These are phyloP conservation scores for Emericellopsis cladophorae DNA, from an alignment of 2,329 filamentous ascomycete genomes.

Conservation along the genomic window DNA sequence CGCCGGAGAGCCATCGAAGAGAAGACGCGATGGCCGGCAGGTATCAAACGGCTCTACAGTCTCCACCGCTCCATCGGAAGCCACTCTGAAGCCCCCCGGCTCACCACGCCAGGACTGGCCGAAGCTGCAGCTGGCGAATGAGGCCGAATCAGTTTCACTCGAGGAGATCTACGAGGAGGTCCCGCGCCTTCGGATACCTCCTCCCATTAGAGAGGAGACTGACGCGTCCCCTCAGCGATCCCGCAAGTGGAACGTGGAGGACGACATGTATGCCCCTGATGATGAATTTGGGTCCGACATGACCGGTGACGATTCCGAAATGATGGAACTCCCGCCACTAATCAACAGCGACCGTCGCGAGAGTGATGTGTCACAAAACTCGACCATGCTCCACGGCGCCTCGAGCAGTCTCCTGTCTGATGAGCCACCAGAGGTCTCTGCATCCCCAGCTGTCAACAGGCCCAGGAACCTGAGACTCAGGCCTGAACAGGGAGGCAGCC, in stretches of 20 bases:
- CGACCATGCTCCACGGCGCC: conserved; percentile 22
- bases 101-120: neutral
- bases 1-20: conserved; percentile 2
- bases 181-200: neutral
- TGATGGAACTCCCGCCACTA: conserved; percentile 20
- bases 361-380: conserved; percentile 22
- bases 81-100: conserved; percentile 4
- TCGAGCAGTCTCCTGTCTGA: conserved; percentile 28
- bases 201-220: conserved; percentile 1
- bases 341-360: conserved; percentile 13
- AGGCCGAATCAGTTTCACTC: neutral
- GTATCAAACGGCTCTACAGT: neutral
- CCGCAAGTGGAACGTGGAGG: neutral
- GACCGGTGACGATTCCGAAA: conserved; percentile 13
- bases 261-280: neutral
- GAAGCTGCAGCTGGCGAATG: neutral
- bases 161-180: neutral
- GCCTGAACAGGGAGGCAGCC: conserved; percentile 19
- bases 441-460: conserved; percentile 22
- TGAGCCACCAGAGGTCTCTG: conserved; percentile 28
- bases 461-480: conserved; percentile 15
- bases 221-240: neutral
- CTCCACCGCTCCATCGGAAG: neutral
- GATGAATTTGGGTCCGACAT: conserved; percentile 3
- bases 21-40: neutral